Base-by-base conservation (phyloP, 208 protist species). In the Leptomonas pyrrhocoris region DNA sequence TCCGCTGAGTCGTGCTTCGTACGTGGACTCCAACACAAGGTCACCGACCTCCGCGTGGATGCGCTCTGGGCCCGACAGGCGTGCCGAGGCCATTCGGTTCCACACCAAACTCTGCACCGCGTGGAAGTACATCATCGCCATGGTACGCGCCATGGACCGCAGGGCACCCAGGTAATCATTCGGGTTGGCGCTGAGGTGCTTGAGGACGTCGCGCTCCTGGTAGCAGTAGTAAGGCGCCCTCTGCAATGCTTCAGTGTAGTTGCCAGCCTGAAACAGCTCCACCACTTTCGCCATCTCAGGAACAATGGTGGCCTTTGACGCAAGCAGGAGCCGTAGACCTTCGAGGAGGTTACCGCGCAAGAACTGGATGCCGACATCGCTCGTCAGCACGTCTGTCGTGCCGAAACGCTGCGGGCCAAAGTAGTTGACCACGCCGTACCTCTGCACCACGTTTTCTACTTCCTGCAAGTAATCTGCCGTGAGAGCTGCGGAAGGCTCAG, bases 341-440 rank as follows among this genome's bases (percentile, higher is more conserved):
- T 80, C 50, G 38, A 94, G 65, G 56, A 84, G 95, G 28, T 93
- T 54, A 15, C 88, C 80, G 27, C 83, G 72, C 27, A 99, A 68
- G 16, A 98, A 68, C 31, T 78, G 73, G 0, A 93, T 13, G 34
- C 96, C 97, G 1, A 99, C 79, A 63, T 93, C 85, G 71, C 95
- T 92, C 34, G 97, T 98, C 51, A 97, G 84, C 19, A 97, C 76
- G 12, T 65, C 64, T 25, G 91, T 98, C 19, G 94, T 97, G 25
- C 97, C 97, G 74, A 98, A 99, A 28, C 96, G 89, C 75, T 99
- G 96, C 8, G 94, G 85, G 1, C 97, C 97, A 68, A 93, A 99
- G 80, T 98, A 98, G 83, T 98, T 99, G 50, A 98, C 74, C 21
- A 94, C 95, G 7, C 97, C 97, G 15, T 76, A 40, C n/a, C 34